A percentile compares a stretch with the other conserved stretches of the same genome.
Evolutionary conservation across 2,329 filamentous ascomycete genomes (phyloP).

Genomic region (Dactylellina parvicollis): DNA sequence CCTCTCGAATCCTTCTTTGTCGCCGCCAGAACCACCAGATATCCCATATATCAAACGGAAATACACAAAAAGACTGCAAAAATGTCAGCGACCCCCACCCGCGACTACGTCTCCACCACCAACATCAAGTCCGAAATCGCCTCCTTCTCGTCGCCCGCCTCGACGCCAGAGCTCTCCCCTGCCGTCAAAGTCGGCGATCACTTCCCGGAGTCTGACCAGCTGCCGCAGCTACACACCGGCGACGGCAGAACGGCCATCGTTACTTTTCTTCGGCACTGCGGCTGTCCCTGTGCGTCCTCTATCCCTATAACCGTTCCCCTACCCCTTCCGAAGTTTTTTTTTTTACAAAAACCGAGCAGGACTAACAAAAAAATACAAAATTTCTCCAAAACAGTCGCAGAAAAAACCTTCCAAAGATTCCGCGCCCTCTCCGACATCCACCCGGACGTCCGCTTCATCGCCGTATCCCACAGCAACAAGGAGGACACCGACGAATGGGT

Average conservation of each 20-base stretch:
- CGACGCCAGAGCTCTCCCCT: slow-evolving; percentile 61
- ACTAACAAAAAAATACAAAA: neutral
- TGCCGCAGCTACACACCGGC: slow-evolving; percentile 65
- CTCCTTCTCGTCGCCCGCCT: slow-evolving; percentile 44
- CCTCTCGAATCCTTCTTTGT: no score
- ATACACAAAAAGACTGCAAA: neutral
- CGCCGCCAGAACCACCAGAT: no score
- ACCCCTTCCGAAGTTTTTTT: no score
- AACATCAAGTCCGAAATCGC: slow-evolving; percentile 50
- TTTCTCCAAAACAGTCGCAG: slow-evolving; percentile 67
- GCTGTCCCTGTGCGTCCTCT: slow-evolving; percentile 72
- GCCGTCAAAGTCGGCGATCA: slow-evolving; percentile 67
- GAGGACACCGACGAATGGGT: slow-evolving; percentile 70
- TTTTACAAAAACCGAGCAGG: no score
- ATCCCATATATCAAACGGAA: neutral
- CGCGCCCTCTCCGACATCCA: slow-evolving; percentile 66
- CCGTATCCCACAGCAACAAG: slow-evolving; percentile 70
- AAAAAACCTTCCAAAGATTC: slow-evolving; percentile 71
- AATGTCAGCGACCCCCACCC: slow-evolving; percentile 38
- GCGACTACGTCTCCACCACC: slow-evolving; percentile 36
- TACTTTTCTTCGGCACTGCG: slow-evolving; percentile 77
- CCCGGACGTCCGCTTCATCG: slow-evolving; percentile 68
- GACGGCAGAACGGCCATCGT: slow-evolving; percentile 69
- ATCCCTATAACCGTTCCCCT: neutral
- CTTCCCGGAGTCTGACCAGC: slow-evolving; percentile 68